These are phyloP conservation scores for Sporodiniella umbellata DNA, from an alignment of 371 early-diverging fungal genomes.

Conservation along the genomic window DNA sequence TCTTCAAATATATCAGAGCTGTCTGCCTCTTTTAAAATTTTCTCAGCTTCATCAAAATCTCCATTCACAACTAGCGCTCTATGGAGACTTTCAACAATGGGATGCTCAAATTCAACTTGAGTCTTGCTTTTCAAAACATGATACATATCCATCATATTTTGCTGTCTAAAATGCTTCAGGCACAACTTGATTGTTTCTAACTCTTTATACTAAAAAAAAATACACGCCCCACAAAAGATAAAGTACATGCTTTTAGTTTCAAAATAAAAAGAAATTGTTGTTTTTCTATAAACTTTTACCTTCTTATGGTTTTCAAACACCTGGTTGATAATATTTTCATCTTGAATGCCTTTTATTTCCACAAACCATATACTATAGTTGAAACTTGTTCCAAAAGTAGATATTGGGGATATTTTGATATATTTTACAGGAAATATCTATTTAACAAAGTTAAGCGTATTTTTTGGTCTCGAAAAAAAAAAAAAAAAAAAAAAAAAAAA, in stretches of 20 bases:
- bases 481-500: neutral
- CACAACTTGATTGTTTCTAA: slow-evolving; percentile 79
- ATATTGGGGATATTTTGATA: slow-evolving; percentile 91
- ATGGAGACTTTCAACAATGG: slow-evolving; percentile 72
- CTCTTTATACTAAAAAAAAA: slow-evolving; percentile 59
- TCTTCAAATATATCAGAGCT: slow-evolving; percentile 61
- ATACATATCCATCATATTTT: slow-evolving; percentile 73
- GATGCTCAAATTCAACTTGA: slow-evolving; percentile 70
- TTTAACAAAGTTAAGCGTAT: neutral
- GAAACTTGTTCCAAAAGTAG: slow-evolving; percentile 91
- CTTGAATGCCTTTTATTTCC: slow-evolving; percentile 76
- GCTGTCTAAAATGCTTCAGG: slow-evolving; percentile 86
- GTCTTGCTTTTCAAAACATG: slow-evolving; percentile 62
- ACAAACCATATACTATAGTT: slow-evolving; percentile 97
- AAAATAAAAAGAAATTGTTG: no score
- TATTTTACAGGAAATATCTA: slow-evolving; percentile 81
- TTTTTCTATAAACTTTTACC: no score
- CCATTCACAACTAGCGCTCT: slow-evolving; percentile 61
- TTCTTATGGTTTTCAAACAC: slow-evolving; percentile 60
- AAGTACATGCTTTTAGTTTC: no score
- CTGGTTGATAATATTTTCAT: slow-evolving; percentile 60
- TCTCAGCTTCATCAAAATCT: slow-evolving; percentile 75
- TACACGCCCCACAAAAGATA: no score
- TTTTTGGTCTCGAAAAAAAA: no score
- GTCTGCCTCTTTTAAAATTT: slow-evolving; percentile 58